Conservation (phyloP, 2,329 filamentous ascomycete species). For the Purpureocillium lavendulum region DNA sequence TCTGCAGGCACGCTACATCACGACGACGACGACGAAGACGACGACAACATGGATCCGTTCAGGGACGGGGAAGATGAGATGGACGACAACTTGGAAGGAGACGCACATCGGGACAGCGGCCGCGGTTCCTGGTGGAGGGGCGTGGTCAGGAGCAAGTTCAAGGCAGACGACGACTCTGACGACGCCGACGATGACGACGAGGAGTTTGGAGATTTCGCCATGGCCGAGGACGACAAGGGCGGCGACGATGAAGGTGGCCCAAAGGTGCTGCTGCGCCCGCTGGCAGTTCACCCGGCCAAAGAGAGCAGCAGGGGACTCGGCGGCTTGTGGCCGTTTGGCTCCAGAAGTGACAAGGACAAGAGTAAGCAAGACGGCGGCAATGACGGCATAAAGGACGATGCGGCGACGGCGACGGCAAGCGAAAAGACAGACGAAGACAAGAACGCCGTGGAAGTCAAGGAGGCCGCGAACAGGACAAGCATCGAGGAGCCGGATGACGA, state of each 20-base stretch:
- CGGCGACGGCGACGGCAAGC: constrained; percentile 1
- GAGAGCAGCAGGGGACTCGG: constrained; percentile 34
- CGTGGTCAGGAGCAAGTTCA: constrained; percentile 27
- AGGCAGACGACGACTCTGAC: constrained; percentile 35
- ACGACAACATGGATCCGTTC: constrained; percentile 30
- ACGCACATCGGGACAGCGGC: constrained; percentile 25
- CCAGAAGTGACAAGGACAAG: constrained; percentile 22
- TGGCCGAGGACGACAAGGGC: constrained; percentile 42
- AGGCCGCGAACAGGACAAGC: constrained; percentile 46
- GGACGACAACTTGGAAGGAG: constrained; percentile 44
- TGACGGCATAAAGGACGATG: constrained; percentile 16
- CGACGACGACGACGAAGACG: constrained; percentile 29
- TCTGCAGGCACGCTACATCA: constrained; percentile 32
- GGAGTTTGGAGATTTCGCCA: constrained; percentile 61
- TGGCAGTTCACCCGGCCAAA: constrained; percentile 42
- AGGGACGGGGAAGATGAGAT: constrained; percentile 47
- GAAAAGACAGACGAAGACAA: constrained; percentile 25
- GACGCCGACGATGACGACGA: constrained; percentile 52
- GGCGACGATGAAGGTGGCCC: constrained; percentile 21
- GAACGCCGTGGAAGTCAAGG: constrained; percentile 41
- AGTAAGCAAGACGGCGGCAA: constrained; percentile 17
- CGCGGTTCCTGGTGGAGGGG: constrained; percentile 43
- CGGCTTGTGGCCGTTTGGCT: constrained; percentile 52
- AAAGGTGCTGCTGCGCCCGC: constrained; percentile 44
- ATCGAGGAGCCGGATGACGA: constrained; percentile 53